A percentile compares a stretch with the other conserved stretches of the same genome.
phyloP scores from a whole-genome alignment of 257 asterid species.

The Nicotiana undulata region DNA sequence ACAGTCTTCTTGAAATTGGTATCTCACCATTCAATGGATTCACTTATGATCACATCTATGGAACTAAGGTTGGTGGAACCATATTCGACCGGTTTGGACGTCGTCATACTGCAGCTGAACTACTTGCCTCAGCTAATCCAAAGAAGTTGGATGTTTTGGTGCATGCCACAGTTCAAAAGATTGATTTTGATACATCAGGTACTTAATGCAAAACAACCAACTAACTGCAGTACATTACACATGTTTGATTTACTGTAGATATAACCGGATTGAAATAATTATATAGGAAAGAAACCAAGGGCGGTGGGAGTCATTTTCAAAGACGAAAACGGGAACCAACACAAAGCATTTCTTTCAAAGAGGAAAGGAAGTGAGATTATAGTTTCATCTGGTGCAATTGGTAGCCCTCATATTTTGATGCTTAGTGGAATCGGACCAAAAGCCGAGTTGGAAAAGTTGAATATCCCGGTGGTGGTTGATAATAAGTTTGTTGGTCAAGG shows the following conservation, averaged over 20 bases:
- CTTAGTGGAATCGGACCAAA: slow-evolving; percentile 92
- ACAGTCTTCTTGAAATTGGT: slow-evolving; percentile 73
- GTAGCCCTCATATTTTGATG: slow-evolving; percentile 88
- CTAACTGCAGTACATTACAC: not conserved
- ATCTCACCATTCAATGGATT: slow-evolving; percentile 92
- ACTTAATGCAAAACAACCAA: not conserved
- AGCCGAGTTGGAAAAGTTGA: slow-evolving; percentile 47
- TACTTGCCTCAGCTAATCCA: slow-evolving; percentile 67
- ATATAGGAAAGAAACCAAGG: slow-evolving; percentile 55
- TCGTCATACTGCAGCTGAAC: slow-evolving; percentile 94
- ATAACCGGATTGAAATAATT: not conserved
- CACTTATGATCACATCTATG: slow-evolving; percentile 82
- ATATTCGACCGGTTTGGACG: slow-evolving; percentile 74
- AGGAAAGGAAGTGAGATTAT: slow-evolving; percentile 63
- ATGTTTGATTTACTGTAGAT: not conserved
- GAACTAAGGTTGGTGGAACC: slow-evolving; percentile 96
- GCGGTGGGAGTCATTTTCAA: slow-evolving; percentile 79
- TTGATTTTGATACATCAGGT: slow-evolving; percentile 66
- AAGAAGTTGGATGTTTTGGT: slow-evolving; percentile 57
- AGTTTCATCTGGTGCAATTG: slow-evolving; percentile 83
- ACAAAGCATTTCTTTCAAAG: slow-evolving; percentile 61
- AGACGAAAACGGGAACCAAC: slow-evolving; percentile 67
- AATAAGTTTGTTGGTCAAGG: slow-evolving; percentile 68
- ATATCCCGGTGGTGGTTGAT: slow-evolving; percentile 60
- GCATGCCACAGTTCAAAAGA: slow-evolving; percentile 68